Evolutionary conservation across 306 rosid genomes (phyloP).

Genomic region (Begonia loranthoides): DNA sequence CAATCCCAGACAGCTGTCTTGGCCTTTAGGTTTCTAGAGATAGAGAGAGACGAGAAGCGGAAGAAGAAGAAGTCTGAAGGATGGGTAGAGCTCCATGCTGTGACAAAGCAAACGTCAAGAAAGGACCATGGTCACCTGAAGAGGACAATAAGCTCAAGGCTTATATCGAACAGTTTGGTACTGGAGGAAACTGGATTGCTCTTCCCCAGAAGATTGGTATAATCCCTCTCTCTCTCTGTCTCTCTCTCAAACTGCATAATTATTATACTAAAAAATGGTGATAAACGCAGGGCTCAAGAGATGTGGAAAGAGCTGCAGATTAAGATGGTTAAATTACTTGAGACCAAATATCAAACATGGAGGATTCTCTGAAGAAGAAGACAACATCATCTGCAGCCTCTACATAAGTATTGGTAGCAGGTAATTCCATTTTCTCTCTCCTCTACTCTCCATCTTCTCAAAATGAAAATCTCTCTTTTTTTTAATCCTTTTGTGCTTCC

Average conservation of each 20-base stretch:
- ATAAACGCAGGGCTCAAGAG: slow-evolving; percentile 74
- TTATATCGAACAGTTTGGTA: slow-evolving; percentile 74
- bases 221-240: background rate
- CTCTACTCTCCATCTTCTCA: background rate
- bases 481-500: too few species aligned
- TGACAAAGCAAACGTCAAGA: slow-evolving; percentile 94
- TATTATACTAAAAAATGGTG: background rate
- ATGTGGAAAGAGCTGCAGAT: slow-evolving; percentile 95
- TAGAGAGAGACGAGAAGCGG: slow-evolving; percentile 6
- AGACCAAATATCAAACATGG: slow-evolving; percentile 98
- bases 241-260: too few species aligned
- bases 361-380: slow-evolving; percentile 98
- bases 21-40: background rate
- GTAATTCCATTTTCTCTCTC: slow-evolving; percentile 22
- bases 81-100: slow-evolving; percentile 99
- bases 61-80: slow-evolving; percentile 1
- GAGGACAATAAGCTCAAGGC: slow-evolving; percentile 79
- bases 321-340: slow-evolving; percentile 89
- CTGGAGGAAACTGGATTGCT: slow-evolving; percentile 99
- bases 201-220: slow-evolving; percentile 98
- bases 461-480: background rate
- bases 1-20: slow-evolving; percentile 22
- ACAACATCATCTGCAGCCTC: slow-evolving; percentile 84
- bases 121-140: slow-evolving; percentile 98
- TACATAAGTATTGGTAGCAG: slow-evolving; percentile 99